Percentiles rank a stretch among this genome's conserved stretches.
These are phyloP conservation scores for Paramecium sonneborni DNA, from an alignment of 73 alveolate species.

Conservation along the genomic window DNA sequence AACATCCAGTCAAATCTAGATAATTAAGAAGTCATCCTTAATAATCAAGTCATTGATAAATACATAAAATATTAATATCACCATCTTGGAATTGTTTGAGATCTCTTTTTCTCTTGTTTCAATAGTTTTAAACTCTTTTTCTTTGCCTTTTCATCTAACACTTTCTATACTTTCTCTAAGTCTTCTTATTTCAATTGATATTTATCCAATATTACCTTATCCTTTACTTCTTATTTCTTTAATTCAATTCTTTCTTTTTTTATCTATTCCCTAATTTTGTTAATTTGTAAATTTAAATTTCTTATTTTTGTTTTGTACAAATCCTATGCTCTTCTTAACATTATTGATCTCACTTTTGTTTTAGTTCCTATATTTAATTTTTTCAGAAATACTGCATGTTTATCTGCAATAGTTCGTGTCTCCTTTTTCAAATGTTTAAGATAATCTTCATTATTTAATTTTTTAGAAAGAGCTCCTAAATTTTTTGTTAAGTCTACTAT, in stretches of 20 bases:
- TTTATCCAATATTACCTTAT: conserved; percentile 7
- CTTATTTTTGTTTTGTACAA: background rate
- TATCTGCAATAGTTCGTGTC: background rate
- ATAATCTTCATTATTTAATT: conserved; percentile 22
- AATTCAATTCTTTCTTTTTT: background rate
- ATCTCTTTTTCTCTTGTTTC: background rate
- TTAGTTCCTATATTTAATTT: conserved; percentile 6
- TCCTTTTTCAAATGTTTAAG: background rate
- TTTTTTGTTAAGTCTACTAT: background rate
- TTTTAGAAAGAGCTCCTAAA: background rate
- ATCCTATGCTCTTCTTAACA: background rate
- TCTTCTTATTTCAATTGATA: background rate
- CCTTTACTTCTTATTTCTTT: conserved; percentile 47
- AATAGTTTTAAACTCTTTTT: conserved; percentile 6
- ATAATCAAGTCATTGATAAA: background rate
- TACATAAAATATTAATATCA: conserved; percentile 19
- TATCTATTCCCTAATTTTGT: background rate
- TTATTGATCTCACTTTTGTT: background rate
- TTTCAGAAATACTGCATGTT: background rate
- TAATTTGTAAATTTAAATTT: conserved; percentile 15
- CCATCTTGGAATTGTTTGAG: conserved; percentile 42
- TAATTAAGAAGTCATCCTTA: conserved; percentile 41
- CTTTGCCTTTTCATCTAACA: conserved; percentile 26
- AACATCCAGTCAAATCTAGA: conserved; percentile 75
- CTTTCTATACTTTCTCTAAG: background rate